These are phyloP conservation scores for Yamadazyma sp. DNA, from an alignment of 1,139 yeast species.

Conservation along the genomic window DNA sequence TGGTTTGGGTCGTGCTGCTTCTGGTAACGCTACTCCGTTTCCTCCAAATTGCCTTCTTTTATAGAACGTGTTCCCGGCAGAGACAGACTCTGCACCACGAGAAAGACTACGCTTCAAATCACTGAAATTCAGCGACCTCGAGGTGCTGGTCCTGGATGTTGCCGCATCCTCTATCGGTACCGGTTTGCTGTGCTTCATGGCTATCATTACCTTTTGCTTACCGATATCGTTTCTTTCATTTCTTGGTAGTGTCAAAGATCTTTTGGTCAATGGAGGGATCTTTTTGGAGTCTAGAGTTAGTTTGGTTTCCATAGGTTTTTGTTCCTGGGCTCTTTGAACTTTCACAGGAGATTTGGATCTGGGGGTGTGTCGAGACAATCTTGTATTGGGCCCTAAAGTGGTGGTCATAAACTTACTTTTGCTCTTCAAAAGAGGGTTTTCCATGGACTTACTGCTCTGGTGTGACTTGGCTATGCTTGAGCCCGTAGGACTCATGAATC, in stretches of 20 bases:
- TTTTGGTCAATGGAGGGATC: slow-evolving; percentile 28
- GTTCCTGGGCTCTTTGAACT: background rate
- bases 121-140: background rate
- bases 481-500: slow-evolving; percentile 14
- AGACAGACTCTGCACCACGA: background rate
- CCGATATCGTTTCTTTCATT: too few species aligned
- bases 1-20: slow-evolving; percentile 30
- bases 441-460: background rate
- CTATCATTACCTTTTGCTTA: slow-evolving; percentile 31
- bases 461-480: slow-evolving; percentile 10
- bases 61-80: slow-evolving; percentile 8
- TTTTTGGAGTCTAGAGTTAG: slow-evolving; percentile 18
- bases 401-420: slow-evolving; percentile 40
- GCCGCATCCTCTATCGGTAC: slow-evolving; percentile 3
- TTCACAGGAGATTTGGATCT: slow-evolving; percentile 12
- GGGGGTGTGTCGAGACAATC: slow-evolving; percentile 8
- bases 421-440: slow-evolving; percentile 9
- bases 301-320: slow-evolving; percentile 3
- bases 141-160: slow-evolving; percentile 1
- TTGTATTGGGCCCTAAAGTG: slow-evolving; percentile 23
- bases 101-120: slow-evolving; percentile 1
- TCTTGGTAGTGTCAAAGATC: slow-evolving; percentile 32
- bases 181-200: slow-evolving; percentile 24
- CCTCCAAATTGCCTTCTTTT: slow-evolving; percentile 20
- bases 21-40: slow-evolving; percentile 37